Evolutionary conservation across 2,329 filamentous ascomycete species (phyloP).

Genomic region (Periconia sp.): DNA sequence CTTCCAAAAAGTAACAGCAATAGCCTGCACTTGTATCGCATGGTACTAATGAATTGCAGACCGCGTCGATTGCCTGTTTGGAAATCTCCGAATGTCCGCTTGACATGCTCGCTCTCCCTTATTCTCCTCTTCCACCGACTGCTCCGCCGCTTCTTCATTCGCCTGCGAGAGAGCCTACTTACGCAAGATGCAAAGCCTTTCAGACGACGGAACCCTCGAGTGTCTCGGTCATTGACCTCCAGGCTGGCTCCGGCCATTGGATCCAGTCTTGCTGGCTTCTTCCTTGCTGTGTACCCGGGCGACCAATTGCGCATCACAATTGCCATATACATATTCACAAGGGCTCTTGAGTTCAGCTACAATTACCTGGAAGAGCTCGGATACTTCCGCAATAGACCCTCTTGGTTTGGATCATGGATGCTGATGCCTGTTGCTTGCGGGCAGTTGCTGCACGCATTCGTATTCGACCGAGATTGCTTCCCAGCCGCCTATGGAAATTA

Average conservation of each 20-base stretch:
- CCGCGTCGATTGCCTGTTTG: constrained; percentile 48
- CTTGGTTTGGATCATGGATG: constrained; percentile 63
- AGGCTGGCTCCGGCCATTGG: constrained; percentile 87
- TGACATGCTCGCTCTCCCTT: constrained; percentile 82
- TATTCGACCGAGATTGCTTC: constrained; percentile 60
- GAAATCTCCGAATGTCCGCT: constrained; percentile 71
- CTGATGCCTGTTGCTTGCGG: constrained; percentile 57
- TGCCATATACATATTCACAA: constrained; percentile 80
- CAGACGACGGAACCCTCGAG: constrained; percentile 78
- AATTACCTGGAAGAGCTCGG: constrained; percentile 78
- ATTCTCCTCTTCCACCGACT: constrained; percentile 89
- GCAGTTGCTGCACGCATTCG: constrained; percentile 58
- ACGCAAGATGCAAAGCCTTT: constrained; percentile 82
- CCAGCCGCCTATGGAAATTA: constrained; percentile 67
- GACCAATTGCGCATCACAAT: constrained; percentile 77
- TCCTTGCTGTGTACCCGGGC: constrained; percentile 76
- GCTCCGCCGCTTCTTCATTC: constrained; percentile 86
- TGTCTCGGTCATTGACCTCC: constrained; percentile 78
- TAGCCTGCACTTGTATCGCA: no score
- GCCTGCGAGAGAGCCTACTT: constrained; percentile 78
- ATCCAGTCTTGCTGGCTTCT: constrained; percentile 83
- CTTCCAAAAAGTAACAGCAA: constrained; percentile 28
- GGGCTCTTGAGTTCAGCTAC: constrained; percentile 85
- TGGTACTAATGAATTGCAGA: no score
- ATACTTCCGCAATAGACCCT: constrained; percentile 71